phyloP scores from a whole-genome alignment of 768 basidiomycete genomes.

The Lactarius vividus region DNA sequence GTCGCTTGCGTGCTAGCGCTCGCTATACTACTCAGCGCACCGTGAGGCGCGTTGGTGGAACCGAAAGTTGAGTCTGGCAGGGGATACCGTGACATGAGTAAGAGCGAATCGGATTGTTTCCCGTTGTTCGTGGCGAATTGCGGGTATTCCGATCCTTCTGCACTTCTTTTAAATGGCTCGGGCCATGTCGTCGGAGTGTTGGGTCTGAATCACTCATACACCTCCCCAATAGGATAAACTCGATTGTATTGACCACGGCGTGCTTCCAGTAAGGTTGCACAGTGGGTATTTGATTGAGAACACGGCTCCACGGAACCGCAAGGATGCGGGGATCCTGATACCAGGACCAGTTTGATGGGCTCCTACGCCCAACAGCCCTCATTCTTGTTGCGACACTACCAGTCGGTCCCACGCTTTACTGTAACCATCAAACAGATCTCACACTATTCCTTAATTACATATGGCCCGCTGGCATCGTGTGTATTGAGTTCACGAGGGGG shows the following conservation, averaged over 20 bases:
- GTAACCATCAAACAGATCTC: background rate
- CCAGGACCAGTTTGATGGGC: background rate
- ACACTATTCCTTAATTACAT: background rate
- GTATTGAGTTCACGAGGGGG: background rate
- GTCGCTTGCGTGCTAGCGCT: background rate
- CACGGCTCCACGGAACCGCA: background rate
- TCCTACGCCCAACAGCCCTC: background rate
- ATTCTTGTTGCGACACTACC: background rate
- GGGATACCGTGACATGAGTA: slow-evolving; percentile 13
- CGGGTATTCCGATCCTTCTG: background rate
- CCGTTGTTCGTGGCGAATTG: background rate
- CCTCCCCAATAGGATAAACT: slow-evolving; percentile 1
- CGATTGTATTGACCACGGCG: background rate
- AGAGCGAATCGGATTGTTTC: background rate
- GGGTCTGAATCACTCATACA: too few species aligned
- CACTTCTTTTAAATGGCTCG: slow-evolving; percentile 3
- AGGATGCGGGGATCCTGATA: background rate
- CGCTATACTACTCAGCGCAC: background rate
- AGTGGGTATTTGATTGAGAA: slow-evolving; percentile 3
- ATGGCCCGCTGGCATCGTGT: background rate
- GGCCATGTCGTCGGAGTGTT: background rate
- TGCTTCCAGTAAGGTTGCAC: background rate
- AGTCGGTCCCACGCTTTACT: background rate
- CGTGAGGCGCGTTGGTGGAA: slow-evolving; percentile 8
- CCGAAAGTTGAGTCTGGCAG: background rate